phyloP scores from a whole-genome alignment of 495 filamentous ascomycete genomes.

The Tuber calosporum region DNA sequence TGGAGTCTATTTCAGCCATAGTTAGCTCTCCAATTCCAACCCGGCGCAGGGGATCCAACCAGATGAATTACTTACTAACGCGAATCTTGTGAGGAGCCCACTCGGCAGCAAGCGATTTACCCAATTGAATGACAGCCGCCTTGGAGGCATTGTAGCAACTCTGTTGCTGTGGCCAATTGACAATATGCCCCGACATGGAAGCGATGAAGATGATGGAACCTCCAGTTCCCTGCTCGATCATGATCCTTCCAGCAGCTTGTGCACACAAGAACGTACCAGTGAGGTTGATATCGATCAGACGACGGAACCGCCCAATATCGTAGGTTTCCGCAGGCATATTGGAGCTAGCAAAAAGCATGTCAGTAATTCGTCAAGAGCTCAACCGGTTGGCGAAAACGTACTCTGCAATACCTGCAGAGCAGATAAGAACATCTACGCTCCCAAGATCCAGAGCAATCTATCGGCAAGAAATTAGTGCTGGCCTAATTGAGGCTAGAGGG shows the following conservation, averaged over 20 bases:
- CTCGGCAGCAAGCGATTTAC: constrained; percentile 69
- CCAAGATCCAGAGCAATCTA: constrained; percentile 50
- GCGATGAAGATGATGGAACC: constrained; percentile 68
- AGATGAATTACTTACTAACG: constrained; percentile 47
- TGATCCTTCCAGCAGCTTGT: constrained; percentile 57
- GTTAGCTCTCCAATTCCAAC: neutral
- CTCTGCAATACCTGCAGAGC: constrained; percentile 80
- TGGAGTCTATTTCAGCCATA: constrained; percentile 48
- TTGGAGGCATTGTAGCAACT: constrained; percentile 74
- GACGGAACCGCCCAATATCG: constrained; percentile 55
- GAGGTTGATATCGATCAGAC: constrained; percentile 69
- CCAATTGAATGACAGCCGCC: constrained; percentile 68
- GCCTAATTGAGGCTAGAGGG: neutral
- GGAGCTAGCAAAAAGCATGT: constrained; percentile 49
- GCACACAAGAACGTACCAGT: constrained; percentile 64
- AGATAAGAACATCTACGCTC: constrained; percentile 65
- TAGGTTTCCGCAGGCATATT: constrained; percentile 59
- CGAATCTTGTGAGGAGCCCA: constrained; percentile 69
- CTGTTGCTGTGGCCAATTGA: constrained; percentile 75
- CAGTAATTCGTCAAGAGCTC: constrained; percentile 35
- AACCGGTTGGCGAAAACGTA: constrained; percentile 41
- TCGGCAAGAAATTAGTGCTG: neutral
- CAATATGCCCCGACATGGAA: constrained; percentile 70
- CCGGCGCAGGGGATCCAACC: neutral
- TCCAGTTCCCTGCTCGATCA: constrained; percentile 55